Evolutionary conservation across 1,284 basidiomycete genomes (phyloP), one percentile per base, ranked within the genome.

Genomic region (Malassezia yamatoensis): DNA sequence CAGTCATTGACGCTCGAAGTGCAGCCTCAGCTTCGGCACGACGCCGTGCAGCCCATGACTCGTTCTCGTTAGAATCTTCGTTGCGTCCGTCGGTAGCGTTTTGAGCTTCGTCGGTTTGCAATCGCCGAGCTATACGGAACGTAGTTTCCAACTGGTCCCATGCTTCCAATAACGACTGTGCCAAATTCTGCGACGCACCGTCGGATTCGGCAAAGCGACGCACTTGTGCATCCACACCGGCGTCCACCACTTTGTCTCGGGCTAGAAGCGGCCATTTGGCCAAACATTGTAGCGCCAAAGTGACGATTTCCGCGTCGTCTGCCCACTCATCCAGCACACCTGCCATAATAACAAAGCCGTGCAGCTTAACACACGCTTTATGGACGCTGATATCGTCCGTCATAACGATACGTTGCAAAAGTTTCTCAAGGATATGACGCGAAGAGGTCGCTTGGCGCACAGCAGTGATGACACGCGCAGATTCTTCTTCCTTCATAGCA

Each of bases 311-410:
- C 21, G 78, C 63, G 65, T 96, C 88, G 32, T 82, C 80, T 13
- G 76, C 74, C 69, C 90, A 80, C 67, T 96, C 90, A 46, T 86
- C 83, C 33, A 96, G 78, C 42, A 96, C 80, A 70, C 86, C 89
- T 45, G 82, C 85, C 88, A 96, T 90, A 20, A 93, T 78, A 75
- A 86, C 88, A 74, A 94, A 90, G 1, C 90, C 91, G 75, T 94
- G 89, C 69, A 96, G 79, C 32, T 90, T 86, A 83, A 96, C 88
- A 51, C 96, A 80, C 70, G 89, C 83, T 42, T 88, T 82, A 36
- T 91, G 80, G 16, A 89, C 83, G 0, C 81, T 79, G 41, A 83
- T 80, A 56, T 94, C 89, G 37, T 85, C 83, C 1, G 90, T 93
- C 65, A 93, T 85, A 87, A 90, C 71, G 63, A 98, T 83, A 59